These are phyloP conservation scores for Heterobasidion irregulare DNA, from an alignment of 1,284 basidiomycete species.

Conservation along the genomic window DNA sequence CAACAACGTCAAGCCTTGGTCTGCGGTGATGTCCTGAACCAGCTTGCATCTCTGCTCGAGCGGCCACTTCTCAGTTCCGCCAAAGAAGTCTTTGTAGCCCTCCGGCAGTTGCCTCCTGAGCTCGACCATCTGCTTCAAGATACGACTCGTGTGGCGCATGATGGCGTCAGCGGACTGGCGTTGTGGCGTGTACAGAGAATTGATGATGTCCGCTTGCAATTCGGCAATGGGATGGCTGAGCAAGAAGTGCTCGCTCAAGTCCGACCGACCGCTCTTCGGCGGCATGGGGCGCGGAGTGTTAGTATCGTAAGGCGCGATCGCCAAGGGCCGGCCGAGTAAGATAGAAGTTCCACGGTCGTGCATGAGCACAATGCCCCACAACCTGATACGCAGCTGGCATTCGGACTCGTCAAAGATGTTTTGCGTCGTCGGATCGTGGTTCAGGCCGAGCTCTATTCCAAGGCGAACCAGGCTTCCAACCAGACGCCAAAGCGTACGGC, in stretches of 20 bases:
- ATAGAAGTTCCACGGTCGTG: slow-evolving; percentile 81
- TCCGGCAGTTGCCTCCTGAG: slow-evolving; percentile 61
- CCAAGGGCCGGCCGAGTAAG: slow-evolving; percentile 75
- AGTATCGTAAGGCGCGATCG: slow-evolving; percentile 66
- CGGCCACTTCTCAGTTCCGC: slow-evolving; percentile 64
- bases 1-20: slow-evolving; percentile 69
- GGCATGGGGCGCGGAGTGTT: slow-evolving; percentile 66
- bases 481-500: slow-evolving; percentile 74
- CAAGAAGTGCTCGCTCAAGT: slow-evolving; percentile 65
- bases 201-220: slow-evolving; percentile 80
- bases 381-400: slow-evolving; percentile 63
- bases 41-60: slow-evolving; percentile 54
- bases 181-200: slow-evolving; percentile 69
- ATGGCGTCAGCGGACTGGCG: slow-evolving; percentile 57
- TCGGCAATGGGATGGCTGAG: slow-evolving; percentile 63
- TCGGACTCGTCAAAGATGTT: slow-evolving; percentile 63
- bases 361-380: slow-evolving; percentile 75
- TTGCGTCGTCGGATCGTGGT: slow-evolving; percentile 72
- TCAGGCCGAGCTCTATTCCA: slow-evolving; percentile 71
- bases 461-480: slow-evolving; percentile 75
- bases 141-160: slow-evolving; percentile 66
- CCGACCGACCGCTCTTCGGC: slow-evolving; percentile 29
- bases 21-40: slow-evolving; percentile 65
- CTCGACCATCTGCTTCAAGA: slow-evolving; percentile 64
- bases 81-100: slow-evolving; percentile 62